Conservation (phyloP, 169 alveolate species). For the Plasmodium blacklocki region DNA sequence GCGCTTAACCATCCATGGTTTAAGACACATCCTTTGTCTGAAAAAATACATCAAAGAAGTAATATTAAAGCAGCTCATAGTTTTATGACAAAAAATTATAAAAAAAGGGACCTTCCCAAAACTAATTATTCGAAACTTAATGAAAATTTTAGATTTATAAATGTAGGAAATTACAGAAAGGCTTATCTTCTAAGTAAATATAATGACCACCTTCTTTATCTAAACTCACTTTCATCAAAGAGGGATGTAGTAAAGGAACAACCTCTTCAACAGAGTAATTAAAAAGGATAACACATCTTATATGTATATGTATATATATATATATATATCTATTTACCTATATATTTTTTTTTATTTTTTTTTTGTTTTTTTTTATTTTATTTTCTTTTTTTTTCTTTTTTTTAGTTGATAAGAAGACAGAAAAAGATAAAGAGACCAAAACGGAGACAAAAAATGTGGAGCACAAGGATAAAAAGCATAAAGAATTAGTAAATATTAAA, state of each 20-base stretch:
- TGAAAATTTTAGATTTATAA: conserved; percentile 56
- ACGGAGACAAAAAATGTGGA: neutral
- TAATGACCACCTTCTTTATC: conserved; percentile 1
- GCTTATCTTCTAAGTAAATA: conserved; percentile 17
- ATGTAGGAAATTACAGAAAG: conserved; percentile 62
- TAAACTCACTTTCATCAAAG: neutral
- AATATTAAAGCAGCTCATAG: conserved; percentile 87
- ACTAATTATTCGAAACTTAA: conserved; percentile 12
- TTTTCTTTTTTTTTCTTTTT: neutral
- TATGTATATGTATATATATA: no score
- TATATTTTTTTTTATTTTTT: neutral
- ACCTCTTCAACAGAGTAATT: conserved; percentile 14
- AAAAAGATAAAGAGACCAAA: neutral
- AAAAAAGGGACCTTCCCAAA: conserved; percentile 78
- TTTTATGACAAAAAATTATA: conserved; percentile 85
- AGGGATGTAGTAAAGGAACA: neutral
- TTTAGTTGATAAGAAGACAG: neutral
- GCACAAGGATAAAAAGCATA: neutral
- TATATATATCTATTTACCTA: no score
- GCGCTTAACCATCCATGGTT: conserved; percentile 87
- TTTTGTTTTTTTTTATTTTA: neutral
- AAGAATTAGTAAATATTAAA: neutral
- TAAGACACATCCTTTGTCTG: conserved; percentile 77
- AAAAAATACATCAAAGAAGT: conserved; percentile 74
- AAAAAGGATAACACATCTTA: no score